phyloP scores from a whole-genome alignment of 495 filamentous ascomycete genomes.

The Annulohypoxylon bovei region DNA sequence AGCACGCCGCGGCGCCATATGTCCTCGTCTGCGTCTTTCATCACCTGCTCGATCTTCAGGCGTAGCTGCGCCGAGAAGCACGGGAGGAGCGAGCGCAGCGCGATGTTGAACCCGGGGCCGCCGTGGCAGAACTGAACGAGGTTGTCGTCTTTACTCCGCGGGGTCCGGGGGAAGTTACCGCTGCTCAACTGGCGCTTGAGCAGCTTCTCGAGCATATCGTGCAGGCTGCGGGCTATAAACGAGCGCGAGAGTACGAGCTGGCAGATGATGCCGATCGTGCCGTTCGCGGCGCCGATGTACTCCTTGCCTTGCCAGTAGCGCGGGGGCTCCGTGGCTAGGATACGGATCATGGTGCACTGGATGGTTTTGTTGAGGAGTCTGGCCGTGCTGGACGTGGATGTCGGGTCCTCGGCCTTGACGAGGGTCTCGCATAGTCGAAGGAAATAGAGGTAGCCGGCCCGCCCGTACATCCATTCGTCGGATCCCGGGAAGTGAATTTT shows the following conservation, averaged over 20 bases:
- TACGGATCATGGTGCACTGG: conserved; percentile 47
- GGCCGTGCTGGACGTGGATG: conserved; percentile 43
- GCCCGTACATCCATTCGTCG: conserved; percentile 68
- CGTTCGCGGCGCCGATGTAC: conserved; percentile 71
- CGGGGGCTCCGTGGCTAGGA: conserved; percentile 45
- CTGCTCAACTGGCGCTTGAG: conserved; percentile 52
- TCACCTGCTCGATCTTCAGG: conserved; percentile 37
- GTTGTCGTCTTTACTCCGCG: conserved; percentile 20
- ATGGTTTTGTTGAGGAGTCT: conserved; percentile 49
- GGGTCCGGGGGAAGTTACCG: conserved; percentile 58
- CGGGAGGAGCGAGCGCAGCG: conserved; percentile 59
- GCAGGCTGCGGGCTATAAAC: conserved; percentile 47
- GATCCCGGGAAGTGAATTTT: conserved; percentile 41
- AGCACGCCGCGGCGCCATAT: conserved; percentile 64
- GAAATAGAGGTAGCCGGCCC: conserved; percentile 69
- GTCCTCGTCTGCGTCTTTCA: conserved; percentile 56
- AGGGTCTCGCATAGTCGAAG: conserved; percentile 55
- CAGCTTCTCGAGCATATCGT: conserved; percentile 55
- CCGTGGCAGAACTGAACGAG: conserved; percentile 76
- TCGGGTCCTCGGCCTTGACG: conserved; percentile 7
- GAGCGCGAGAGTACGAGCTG: conserved; percentile 66
- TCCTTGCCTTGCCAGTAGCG: conserved; percentile 69
- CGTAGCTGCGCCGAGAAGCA: conserved; percentile 58
- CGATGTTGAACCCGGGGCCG: conserved; percentile 67
- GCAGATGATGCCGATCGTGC: conserved; percentile 68